Conservation (phyloP, 805 yeast genomes). For the Starmera dryadoides region DNA sequence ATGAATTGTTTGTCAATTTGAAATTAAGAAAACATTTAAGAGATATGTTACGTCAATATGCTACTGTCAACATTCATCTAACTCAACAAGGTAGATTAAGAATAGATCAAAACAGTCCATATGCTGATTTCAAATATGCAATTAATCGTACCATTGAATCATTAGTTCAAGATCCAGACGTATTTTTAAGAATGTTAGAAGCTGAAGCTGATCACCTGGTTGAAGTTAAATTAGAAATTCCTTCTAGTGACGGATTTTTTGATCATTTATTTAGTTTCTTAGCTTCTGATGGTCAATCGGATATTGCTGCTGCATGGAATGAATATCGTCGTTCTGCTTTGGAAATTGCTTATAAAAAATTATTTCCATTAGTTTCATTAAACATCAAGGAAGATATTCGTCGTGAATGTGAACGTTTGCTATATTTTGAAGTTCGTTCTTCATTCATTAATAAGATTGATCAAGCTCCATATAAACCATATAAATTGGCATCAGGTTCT, state of each 20-base stretch:
- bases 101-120: constrained; percentile 75
- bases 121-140: constrained; percentile 88
- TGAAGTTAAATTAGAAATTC: constrained; percentile 49
- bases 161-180: constrained; percentile 67
- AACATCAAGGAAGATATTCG: constrained; percentile 81
- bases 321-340: constrained; percentile 61
- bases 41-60: constrained; percentile 52
- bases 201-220: constrained; percentile 80
- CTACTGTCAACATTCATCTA: constrained; percentile 63
- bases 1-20: constrained; percentile 76
- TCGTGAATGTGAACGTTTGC: constrained; percentile 62
- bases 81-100: constrained; percentile 79
- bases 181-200: constrained; percentile 81
- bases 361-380: constrained; percentile 59
- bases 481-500: constrained; percentile 70
- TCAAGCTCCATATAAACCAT: constrained; percentile 90
- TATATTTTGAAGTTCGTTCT: constrained; percentile 64
- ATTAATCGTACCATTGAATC: constrained; percentile 73
- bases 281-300: constrained; percentile 74
- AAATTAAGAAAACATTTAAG: constrained; percentile 67
- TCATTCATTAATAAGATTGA: constrained; percentile 66
- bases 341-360: constrained; percentile 56
- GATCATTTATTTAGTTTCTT: constrained; percentile 46
- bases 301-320: constrained; percentile 76
- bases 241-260: constrained; percentile 28